phyloP scores from a whole-genome alignment of 768 basidiomycete species.

The Suillus bovinus region DNA sequence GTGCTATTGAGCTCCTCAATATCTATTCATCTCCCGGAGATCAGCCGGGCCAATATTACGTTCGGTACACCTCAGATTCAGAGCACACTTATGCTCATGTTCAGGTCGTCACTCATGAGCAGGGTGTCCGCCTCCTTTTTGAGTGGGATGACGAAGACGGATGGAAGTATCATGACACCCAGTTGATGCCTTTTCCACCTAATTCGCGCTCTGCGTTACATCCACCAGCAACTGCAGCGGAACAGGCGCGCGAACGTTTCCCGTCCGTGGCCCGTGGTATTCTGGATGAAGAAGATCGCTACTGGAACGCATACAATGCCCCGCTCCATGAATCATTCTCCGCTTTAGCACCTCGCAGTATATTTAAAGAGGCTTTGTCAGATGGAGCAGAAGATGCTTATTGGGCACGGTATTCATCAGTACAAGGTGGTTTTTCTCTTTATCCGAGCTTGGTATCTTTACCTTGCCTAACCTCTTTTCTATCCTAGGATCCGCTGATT shows the following conservation, averaged over 20 bases:
- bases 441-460: background rate
- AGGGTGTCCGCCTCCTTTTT: slow-evolving; percentile 62
- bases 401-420: slow-evolving; percentile 71
- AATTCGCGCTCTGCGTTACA: slow-evolving; percentile 31
- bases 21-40: slow-evolving; percentile 30
- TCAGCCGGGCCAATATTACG: slow-evolving; percentile 28
- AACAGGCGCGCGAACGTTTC: slow-evolving; percentile 2
- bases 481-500: slow-evolving; percentile 65
- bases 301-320: slow-evolving; percentile 68
- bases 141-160: slow-evolving; percentile 54
- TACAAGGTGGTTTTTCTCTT: slow-evolving; percentile 56
- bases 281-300: slow-evolving; percentile 47
- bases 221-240: slow-evolving; percentile 24
- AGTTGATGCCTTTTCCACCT: slow-evolving; percentile 70
- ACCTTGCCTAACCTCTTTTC: slow-evolving; percentile 9
- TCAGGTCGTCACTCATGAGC: slow-evolving; percentile 38
- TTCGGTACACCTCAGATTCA: slow-evolving; percentile 45
- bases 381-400: slow-evolving; percentile 58
- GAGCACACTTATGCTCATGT: slow-evolving; percentile 60
- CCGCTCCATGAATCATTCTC: slow-evolving; percentile 30
- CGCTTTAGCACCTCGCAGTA: slow-evolving; percentile 18
- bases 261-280: slow-evolving; percentile 6
- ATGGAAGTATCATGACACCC: slow-evolving; percentile 74
- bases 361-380: slow-evolving; percentile 10
- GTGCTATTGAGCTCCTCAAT: slow-evolving; percentile 46